Conservation (phyloP, 2,329 filamentous ascomycete species). For the Capronia epimyces region DNA sequence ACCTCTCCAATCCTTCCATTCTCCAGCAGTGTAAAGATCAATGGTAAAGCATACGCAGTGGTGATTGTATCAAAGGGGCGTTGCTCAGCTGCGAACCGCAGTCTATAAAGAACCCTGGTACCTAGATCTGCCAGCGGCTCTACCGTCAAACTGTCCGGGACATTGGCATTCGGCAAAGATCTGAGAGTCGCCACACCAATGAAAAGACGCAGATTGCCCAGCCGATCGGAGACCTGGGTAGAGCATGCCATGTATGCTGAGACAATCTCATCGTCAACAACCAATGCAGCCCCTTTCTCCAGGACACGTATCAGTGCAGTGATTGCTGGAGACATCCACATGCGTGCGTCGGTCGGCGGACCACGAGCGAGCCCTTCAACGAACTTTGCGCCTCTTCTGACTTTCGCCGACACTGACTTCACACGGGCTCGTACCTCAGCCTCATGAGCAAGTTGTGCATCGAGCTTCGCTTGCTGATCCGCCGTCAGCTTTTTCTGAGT, state of each 20-base stretch:
- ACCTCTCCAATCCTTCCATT: constrained; percentile 69
- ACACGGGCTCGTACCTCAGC: constrained; percentile 70
- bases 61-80: constrained; percentile 87
- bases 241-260: constrained; percentile 75
- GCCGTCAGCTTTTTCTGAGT: constrained; percentile 82
- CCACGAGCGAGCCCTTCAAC: constrained; percentile 75
- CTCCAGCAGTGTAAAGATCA: constrained; percentile 72
- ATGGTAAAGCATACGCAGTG: constrained; percentile 77
- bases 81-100: constrained; percentile 87
- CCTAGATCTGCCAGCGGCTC: constrained; percentile 79
- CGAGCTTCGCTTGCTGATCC: constrained; percentile 85
- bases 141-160: constrained; percentile 66
- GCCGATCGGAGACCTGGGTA: constrained; percentile 64
- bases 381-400: constrained; percentile 79
- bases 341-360: constrained; percentile 78
- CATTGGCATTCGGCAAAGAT: constrained; percentile 65
- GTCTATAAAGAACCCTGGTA: constrained; percentile 81
- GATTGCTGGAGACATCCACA: constrained; percentile 83
- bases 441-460: constrained; percentile 85
- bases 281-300: constrained; percentile 70
- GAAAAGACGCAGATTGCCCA: constrained; percentile 73
- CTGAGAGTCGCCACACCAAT: constrained; percentile 83
- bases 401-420: constrained; percentile 59
- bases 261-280: constrained; percentile 74
- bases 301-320: constrained; percentile 67